Base-by-base conservation (phyloP, 192 early-diverging fungal genomes). In the Funneliformis geosporum region DNA sequence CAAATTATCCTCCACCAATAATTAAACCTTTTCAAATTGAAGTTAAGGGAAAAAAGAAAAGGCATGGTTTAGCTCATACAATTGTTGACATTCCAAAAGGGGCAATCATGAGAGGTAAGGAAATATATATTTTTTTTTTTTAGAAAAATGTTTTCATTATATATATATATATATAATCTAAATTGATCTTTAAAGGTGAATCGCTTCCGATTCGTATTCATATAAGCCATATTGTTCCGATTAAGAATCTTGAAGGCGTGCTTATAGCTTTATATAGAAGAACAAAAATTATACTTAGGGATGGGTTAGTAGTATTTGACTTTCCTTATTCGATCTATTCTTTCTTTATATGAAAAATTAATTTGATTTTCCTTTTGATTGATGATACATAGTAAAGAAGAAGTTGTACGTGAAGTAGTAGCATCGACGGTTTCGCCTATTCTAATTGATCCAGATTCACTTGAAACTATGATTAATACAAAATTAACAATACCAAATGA, bases 21-120 rank as follows among this genome's bases (percentile, higher is more conserved):
- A n/a, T 71, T 71, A 71, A n/a, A 44, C 69, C 69, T 44, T 71
- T 71, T 71, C 27, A 42, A 40, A 71, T 46, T 39, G 69, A 71
- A 18, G 69, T 71, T 39, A 71, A 71, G 11, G 69, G 38, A 8
- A 71, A 71, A 25, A 40, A 27, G 4, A 64, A 64, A 28, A 12
- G 11, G 2, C 25, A 5, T 27, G 69, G 69, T 6, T 44, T n/a
- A 44, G 69, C 69, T 16, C 10, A 44, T 40, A 39, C 43, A 23
- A 39, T 44, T 33, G 25, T 71, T 40, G 38, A 44, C 25, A 46
- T 71, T 3, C 12, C 28, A n/a, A 33, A 71, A n/a, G 69, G 69
- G n/a, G 69, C 69, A 71, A 39, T 71, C 44, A 39, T 71, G 39
- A 40, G 39, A 71, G 69, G 69, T 46, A 71, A 71, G 1, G 12